Conservation (phyloP, 805 yeast species). For the Candida verbasci region DNA sequence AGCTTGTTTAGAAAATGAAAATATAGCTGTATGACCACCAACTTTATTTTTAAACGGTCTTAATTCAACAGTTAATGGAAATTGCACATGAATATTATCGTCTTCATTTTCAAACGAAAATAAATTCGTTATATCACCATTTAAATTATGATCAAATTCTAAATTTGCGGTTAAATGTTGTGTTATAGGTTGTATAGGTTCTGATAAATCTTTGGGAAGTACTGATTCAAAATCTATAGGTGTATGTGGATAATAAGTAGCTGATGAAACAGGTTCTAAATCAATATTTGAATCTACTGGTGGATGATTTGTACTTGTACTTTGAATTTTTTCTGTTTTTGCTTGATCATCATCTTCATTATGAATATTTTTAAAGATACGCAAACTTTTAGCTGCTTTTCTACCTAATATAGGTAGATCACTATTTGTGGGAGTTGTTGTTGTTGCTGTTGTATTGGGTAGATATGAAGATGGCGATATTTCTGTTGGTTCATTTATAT, state of each 20-base stretch:
- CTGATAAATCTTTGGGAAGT: constrained; percentile 4
- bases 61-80: constrained; percentile 79
- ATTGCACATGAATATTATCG: constrained; percentile 16
- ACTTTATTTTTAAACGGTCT: constrained; percentile 91
- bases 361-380: constrained; percentile 42
- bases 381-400: constrained; percentile 54
- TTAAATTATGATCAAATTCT: constrained; percentile 38
- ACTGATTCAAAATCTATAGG: constrained; percentile 19
- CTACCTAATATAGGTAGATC: constrained; percentile 35
- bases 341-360: constrained; percentile 2
- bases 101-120: constrained; percentile 8
- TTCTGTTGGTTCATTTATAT: no score
- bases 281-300: neutral
- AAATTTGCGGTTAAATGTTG: constrained; percentile 48
- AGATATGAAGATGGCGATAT: no score
- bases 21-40: constrained; percentile 98
- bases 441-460: constrained; percentile 1
- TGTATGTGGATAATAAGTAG: constrained; percentile 67
- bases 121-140: constrained; percentile 27
- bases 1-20: constrained; percentile 84
- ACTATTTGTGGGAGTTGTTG: constrained; percentile 7
- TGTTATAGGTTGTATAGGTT: constrained; percentile 3
- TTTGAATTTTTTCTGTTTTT: constrained; percentile 3
- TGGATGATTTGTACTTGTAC: neutral
- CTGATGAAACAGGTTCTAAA: constrained; percentile 62